Evolutionary conservation across 495 filamentous ascomycete species (phyloP).

Genomic region (Podospora conica): DNA sequence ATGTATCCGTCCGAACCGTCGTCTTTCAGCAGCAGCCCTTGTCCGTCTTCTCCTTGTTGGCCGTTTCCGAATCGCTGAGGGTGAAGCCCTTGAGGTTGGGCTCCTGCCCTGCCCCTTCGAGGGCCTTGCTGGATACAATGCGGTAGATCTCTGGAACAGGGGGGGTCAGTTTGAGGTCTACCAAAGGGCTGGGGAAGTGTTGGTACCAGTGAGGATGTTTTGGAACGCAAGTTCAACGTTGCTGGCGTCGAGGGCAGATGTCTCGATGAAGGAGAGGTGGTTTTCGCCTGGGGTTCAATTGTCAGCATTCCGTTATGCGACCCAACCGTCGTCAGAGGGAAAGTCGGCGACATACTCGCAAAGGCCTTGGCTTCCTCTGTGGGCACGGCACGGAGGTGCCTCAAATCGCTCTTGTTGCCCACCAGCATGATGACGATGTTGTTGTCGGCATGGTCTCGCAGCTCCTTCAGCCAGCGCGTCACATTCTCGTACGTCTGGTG

Average conservation of each 20-base stretch:
- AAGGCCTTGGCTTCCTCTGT: constrained; percentile 98
- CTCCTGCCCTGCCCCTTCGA: constrained; percentile 75
- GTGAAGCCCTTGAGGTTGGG: constrained; percentile 71
- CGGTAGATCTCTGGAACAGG: constrained; percentile 83
- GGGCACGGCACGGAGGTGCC: constrained; percentile 93
- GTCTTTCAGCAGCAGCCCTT: constrained; percentile 68
- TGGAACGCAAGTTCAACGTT: constrained; percentile 99
- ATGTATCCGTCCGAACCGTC: constrained; percentile 37
- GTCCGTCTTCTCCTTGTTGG: constrained; percentile 59
- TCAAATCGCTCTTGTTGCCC: constrained; percentile 99
- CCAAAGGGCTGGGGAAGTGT: background rate
- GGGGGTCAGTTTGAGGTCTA: constrained; percentile 7
- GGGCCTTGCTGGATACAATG: constrained; percentile 95
- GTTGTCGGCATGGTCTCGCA: constrained; percentile 94
- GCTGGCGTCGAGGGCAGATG: constrained; percentile 95
- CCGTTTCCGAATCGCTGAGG: constrained; percentile 66
- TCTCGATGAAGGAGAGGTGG: constrained; percentile 97
- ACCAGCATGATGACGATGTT: constrained; percentile 99
- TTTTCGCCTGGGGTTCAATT: constrained; percentile 63
- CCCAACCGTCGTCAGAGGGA: background rate
- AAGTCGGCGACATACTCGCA: constrained; percentile 63
- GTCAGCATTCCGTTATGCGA: constrained; percentile 11
- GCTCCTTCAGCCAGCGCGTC: constrained; percentile 97
- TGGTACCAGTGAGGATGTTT: constrained; percentile 94
- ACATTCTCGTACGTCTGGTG: constrained; percentile 99